Evolutionary conservation across 2,329 filamentous ascomycete genomes (phyloP).

Genomic region (Truncatella angustata): DNA sequence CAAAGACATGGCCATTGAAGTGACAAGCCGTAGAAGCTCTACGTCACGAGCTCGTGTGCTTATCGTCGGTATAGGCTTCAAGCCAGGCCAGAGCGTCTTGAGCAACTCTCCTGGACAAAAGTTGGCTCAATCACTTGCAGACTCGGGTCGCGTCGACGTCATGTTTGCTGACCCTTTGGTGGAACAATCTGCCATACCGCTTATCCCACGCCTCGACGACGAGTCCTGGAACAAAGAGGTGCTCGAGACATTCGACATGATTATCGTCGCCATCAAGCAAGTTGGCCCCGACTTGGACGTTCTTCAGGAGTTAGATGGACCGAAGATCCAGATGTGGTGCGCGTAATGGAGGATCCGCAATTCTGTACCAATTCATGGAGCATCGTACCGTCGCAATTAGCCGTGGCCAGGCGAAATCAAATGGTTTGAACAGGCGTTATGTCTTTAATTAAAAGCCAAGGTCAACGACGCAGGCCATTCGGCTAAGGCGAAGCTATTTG

Average conservation of each 20-base stretch:
- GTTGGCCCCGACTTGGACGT: conserved; percentile 38
- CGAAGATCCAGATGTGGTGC: conserved; percentile 40
- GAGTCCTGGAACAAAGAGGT: conserved; percentile 34
- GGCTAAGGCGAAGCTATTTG: too few relatives aligned
- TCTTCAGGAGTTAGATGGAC: conserved; percentile 30
- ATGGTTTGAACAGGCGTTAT: too few relatives aligned
- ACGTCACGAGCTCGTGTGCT: conserved; percentile 29
- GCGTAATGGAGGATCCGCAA: conserved; percentile 4
- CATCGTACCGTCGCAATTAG: too few relatives aligned
- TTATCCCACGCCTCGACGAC: conserved; percentile 36
- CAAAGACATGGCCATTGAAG: background rate
- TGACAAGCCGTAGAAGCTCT: background rate
- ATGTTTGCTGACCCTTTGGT: conserved; percentile 44
- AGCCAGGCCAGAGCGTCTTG: conserved; percentile 44
- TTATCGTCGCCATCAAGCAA: conserved; percentile 44
- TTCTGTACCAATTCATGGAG: background rate
- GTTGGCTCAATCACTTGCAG: conserved; percentile 33
- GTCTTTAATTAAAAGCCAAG: too few relatives aligned
- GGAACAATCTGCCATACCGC: conserved; percentile 37
- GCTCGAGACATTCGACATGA: conserved; percentile 39
- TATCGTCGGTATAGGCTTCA: conserved; percentile 50
- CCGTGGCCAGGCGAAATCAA: too few relatives aligned
- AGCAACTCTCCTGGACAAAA: conserved; percentile 47
- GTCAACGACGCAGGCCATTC: too few relatives aligned
- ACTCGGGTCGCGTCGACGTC: conserved; percentile 36